phyloP scores from a whole-genome alignment of 805 yeast genomes.

The Jamesozyma rosinii region DNA sequence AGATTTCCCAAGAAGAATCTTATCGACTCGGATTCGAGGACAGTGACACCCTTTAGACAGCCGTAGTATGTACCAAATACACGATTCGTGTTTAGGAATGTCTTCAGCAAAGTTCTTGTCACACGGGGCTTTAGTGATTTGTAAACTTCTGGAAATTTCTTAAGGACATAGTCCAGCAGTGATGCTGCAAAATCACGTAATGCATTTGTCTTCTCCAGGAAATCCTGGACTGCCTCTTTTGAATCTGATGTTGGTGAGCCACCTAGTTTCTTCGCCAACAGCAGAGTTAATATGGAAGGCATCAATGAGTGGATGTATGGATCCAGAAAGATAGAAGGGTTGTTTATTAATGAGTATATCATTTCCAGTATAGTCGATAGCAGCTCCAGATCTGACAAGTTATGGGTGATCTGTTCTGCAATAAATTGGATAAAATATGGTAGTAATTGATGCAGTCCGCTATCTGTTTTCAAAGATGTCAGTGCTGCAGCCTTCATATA shows the following conservation, averaged over 20 bases:
- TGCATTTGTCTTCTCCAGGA: constrained; percentile 39
- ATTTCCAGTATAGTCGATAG: constrained; percentile 82
- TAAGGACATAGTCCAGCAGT: constrained; percentile 66
- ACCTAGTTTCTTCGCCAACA: constrained; percentile 86
- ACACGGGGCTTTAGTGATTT: constrained; percentile 87
- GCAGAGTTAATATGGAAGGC: constrained; percentile 89
- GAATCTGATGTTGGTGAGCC: constrained; percentile 28
- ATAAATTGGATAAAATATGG: constrained; percentile 95
- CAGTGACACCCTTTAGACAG: constrained; percentile 73
- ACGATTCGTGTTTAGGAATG: constrained; percentile 74
- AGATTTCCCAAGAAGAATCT: constrained; percentile 80
- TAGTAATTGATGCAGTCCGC: constrained; percentile 91
- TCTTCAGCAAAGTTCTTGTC: constrained; percentile 83
- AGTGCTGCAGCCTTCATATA: constrained; percentile 69
- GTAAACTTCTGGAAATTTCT: constrained; percentile 73
- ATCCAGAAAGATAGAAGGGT: constrained; percentile 78
- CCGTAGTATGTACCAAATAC: constrained; percentile 91
- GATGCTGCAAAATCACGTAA: constrained; percentile 86
- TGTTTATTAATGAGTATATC: constrained; percentile 72
- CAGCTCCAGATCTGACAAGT: constrained; percentile 59
- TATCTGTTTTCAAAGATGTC: constrained; percentile 76
- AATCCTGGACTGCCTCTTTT: constrained; percentile 21
- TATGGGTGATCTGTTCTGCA: constrained; percentile 89
- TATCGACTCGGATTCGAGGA: constrained; percentile 80
- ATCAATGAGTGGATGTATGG: constrained; percentile 93